phyloP scores from a whole-genome alignment of 2,329 filamentous ascomycete species.

The Stagonosporopsis chrysanthemi region DNA sequence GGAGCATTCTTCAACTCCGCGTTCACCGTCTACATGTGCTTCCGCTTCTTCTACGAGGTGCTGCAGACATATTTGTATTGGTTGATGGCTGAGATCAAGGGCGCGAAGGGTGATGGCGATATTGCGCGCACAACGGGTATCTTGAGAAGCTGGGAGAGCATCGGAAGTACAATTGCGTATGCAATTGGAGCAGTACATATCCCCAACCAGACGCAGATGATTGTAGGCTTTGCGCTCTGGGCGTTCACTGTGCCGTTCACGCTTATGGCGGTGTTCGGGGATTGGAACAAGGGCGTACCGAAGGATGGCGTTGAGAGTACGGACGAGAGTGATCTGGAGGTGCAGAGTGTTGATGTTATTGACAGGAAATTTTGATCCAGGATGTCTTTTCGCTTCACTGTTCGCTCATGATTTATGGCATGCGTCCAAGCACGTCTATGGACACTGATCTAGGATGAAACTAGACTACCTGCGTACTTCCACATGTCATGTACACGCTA shows the following conservation, averaged over 20 bases:
- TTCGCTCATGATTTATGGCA: no score
- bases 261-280: conserved; percentile 12
- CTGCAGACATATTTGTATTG: conserved; percentile 16
- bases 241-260: conserved; percentile 11
- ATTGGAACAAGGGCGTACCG: conserved; percentile 14
- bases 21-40: conserved; percentile 16
- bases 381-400: no score
- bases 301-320: conserved; percentile 1
- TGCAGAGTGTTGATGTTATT: conserved; percentile 8
- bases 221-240: conserved; percentile 13
- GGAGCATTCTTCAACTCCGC: conserved; percentile 15
- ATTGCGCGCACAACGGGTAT: conserved; percentile 17
- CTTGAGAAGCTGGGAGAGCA: conserved; percentile 14
- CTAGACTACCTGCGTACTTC: no score
- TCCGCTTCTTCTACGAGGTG: conserved; percentile 18
- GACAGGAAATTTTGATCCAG: neutral
- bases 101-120: conserved; percentile 12
- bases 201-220: conserved; percentile 15
- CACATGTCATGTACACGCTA: no score
- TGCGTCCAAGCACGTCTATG: no score
- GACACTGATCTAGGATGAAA: no score
- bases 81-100: conserved; percentile 18
- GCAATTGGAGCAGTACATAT: conserved; percentile 15
- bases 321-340: conserved; percentile 11
- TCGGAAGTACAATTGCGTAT: conserved; percentile 16